Evolutionary conservation across 805 yeast species (phyloP), one percentile per base, ranked within the genome.

Genomic region (Candida ascalaphidarum): DNA sequence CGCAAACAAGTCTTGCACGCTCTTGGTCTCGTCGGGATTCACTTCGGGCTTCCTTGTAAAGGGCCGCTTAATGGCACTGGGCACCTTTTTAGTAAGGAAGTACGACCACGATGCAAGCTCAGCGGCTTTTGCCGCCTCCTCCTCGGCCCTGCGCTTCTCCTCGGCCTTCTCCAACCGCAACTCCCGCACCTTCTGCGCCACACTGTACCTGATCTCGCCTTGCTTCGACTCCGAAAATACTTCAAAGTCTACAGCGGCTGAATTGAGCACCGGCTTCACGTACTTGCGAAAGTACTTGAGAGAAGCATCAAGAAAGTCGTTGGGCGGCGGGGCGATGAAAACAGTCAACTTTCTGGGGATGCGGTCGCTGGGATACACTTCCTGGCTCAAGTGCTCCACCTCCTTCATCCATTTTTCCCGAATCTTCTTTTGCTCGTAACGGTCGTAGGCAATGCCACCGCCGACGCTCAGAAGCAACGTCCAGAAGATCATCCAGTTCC

Each of bases 291-390:
- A 84, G 30, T 82, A 70, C 35, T 68, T 71, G 53, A 81, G 47
- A 8, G 89, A 74, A 32, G 76, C 79, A 23, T 78, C 92, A 27
- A 89, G 56, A 41, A 74, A 83, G 50, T 89, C 96, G 44, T 83
- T 82, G 13, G 98, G 97, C 7, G 97, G 96, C n/a, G 98, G 98
- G 0, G 95, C 94, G 32, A 88, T 70, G 50, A 78, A 88, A 2
- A 92, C 76, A 2, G 82, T 74, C 26, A 92, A 60, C 41, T 78
- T 82, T 34, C 98, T 68, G 2, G 95, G 84, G 13, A 69, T 43
- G 30, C 67, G 64, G 32, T 71, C 57, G 2, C 75, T 52, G 2
- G 50, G 47, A 11, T 71, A 68, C 16, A 50, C 30, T 28, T 50
- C 61, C 15, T 69, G 48, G 10, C 89, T 73, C 25, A 70, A 50